phyloP scores from a whole-genome alignment of 139 green algal genomes.

The Deuterostichococcus epilithicus region DNA sequence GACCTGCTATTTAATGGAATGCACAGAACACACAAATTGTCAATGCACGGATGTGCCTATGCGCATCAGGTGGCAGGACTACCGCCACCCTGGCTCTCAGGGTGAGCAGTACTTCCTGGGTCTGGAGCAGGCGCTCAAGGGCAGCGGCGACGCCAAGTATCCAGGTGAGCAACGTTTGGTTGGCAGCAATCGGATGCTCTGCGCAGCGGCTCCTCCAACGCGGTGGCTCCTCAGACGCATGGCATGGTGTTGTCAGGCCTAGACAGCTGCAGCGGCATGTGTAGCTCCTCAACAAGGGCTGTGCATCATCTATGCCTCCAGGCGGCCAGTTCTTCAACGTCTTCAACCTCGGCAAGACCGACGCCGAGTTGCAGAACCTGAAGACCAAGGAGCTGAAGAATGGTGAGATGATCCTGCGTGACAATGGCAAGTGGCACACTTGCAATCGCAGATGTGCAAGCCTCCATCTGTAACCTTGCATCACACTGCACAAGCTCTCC shows the following conservation, averaged over 20 bases:
- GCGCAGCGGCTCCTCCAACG: background rate
- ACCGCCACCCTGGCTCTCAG: slow-evolving; percentile 83
- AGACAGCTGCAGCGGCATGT: background rate
- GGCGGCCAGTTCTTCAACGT: slow-evolving; percentile 97
- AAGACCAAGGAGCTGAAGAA: slow-evolving; percentile 98
- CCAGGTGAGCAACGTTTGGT: slow-evolving; percentile 52
- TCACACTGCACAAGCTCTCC: background rate
- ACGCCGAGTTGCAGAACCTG: slow-evolving; percentile 73
- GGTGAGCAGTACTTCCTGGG: slow-evolving; percentile 96
- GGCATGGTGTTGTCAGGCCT: background rate
- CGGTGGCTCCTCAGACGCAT: background rate
- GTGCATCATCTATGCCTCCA: slow-evolving; percentile 15
- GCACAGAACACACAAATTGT: no score
- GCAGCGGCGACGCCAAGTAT: slow-evolving; percentile 89
- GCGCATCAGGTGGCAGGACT: slow-evolving; percentile 45
- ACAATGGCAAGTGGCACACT: background rate
- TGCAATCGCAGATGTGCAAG: slow-evolving; percentile 3
- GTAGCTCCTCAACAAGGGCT: background rate
- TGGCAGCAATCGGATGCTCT: background rate
- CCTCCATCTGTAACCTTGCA: background rate
- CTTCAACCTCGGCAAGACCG: slow-evolving; percentile 78
- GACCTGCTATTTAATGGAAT: no score
- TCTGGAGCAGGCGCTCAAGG: slow-evolving; percentile 79
- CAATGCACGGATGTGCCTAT: background rate
- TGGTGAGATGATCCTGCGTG: slow-evolving; percentile 68